Percentiles rank a stretch among this genome's conserved stretches.
Evolutionary conservation across 140 eudicot genomes (phyloP).

Genomic region (Bidens hawaiensis): DNA sequence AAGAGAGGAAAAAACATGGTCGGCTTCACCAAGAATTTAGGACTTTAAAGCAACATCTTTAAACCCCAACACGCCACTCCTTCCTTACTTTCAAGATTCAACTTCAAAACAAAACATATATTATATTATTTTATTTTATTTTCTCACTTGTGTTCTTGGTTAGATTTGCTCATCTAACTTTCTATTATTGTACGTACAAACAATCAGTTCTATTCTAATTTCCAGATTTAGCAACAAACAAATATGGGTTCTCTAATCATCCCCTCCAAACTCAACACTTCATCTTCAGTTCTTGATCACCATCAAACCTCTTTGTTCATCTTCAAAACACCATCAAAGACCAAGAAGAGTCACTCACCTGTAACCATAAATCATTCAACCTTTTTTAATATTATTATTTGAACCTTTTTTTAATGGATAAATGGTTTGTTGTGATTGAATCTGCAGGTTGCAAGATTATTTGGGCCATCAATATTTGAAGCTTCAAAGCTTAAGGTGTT

Average conservation of each 20-base stretch:
- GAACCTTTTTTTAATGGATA: neutral
- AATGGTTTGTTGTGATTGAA: neutral
- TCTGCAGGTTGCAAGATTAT: slow-evolving; percentile 76
- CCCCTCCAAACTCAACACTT: slow-evolving; percentile 51
- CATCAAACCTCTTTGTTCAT: slow-evolving; percentile 28
- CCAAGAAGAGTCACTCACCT: slow-evolving; percentile 48
- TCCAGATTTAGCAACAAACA: neutral
- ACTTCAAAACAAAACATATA: neutral
- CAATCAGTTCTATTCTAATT: neutral
- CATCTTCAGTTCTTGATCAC: slow-evolving; percentile 19
- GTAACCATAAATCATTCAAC: slow-evolving; percentile 27
- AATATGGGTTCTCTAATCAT: slow-evolving; percentile 32
- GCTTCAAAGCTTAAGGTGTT: slow-evolving; percentile 84
- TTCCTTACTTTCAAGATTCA: slow-evolving; percentile 13
- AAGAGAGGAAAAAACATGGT: neutral
- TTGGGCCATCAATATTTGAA: slow-evolving; percentile 94
- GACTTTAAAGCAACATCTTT: slow-evolving; percentile 19
- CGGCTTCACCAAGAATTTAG: slow-evolving; percentile 12
- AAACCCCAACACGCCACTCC: slow-evolving; percentile 22
- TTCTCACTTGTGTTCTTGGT: slow-evolving; percentile 16
- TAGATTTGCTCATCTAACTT: slow-evolving; percentile 3
- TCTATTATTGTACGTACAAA: too few relatives aligned
- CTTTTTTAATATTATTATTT: too few relatives aligned
- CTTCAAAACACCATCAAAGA: slow-evolving; percentile 29
- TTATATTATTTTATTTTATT: neutral